Base-by-base conservation (phyloP, 116 monocot species). In the Cymodocea nodosa region DNA sequence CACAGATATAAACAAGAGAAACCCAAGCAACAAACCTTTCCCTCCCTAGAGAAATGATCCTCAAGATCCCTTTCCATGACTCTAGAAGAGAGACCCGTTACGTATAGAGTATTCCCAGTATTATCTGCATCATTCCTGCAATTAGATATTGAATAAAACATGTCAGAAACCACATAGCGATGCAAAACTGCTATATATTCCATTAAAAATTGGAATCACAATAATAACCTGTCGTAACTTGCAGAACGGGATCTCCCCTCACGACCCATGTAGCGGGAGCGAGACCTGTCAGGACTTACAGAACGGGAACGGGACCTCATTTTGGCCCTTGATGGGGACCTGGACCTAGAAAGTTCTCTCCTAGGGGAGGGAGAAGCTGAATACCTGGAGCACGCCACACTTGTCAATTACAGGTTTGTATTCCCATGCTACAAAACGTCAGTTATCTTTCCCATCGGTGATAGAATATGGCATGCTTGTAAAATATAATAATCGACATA, bases 81-180 rank as follows among this genome's bases (percentile, higher is more conserved):
- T 57, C 94, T 75, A 40, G 82, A 77, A 5, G 94, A 89, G 20
- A 94, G 82, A 16, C 89, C 89, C 4, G 87, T 94, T 36, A 94
- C 82, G 56, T 89, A 89, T 19, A 89, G 76, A 2, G 85, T 89
- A 71, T 89, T 89, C 52, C 94, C 86, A 80, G 80, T 73, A 82
- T 93, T 88, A 15, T 23, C 36, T 10, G 70, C 71, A 57, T 79
- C 77, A 60, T 2, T 30, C 70, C 83, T 84, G 66, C 55, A 53
- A 25, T 39, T 49, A 24, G 40, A 18, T 14, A 23, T 13, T 30
- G 24, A 23, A 20, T 44, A 15, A 39, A 16, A 34, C 30, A 35
- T 61, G 16, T 40, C 12, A 67, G 35, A 71, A 49, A 49, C 0
- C 17, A 39, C 51, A 62, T 6, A 54, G n/a, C 11, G 51, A 22